Conservation (phyloP, 306 rosid species). For the Quercus alba region DNA sequence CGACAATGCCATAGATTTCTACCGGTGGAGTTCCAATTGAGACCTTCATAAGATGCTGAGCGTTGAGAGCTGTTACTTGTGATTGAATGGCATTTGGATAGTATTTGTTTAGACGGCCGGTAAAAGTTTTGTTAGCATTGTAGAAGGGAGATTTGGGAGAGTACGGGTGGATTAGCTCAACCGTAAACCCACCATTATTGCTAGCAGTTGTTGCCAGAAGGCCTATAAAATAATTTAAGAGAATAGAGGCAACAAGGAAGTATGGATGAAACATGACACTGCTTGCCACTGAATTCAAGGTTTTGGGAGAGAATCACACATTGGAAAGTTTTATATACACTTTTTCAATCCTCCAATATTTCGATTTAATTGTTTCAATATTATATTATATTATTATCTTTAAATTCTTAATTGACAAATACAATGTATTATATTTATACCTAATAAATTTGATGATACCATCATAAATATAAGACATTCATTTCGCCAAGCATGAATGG, state of each 20-base stretch:
- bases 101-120: no score
- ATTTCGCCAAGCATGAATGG: no score
- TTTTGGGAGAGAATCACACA: no score
- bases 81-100: neutral
- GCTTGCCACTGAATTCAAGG: no score
- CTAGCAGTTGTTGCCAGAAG: conserved; percentile 21
- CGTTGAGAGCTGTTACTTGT: conserved; percentile 31
- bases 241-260: neutral
- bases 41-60: conserved; percentile 49
- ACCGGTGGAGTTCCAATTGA: conserved; percentile 54
- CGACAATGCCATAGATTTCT: conserved; percentile 48
- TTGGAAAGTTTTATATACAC: no score
- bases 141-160: conserved; percentile 29
- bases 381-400: no score
- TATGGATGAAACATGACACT: neutral
- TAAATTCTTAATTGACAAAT: conserved; percentile 8
- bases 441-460: no score
- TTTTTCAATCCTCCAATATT: no score
- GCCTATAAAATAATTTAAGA: conserved; percentile 9
- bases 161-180: conserved; percentile 27
- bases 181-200: conserved; percentile 30
- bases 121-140: neutral
- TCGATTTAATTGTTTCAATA: no score
- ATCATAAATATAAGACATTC: no score
- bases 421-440: no score